Evolutionary conservation across 1,284 basidiomycete genomes (phyloP), one percentile per base, ranked within the genome.

Genomic region (Cystobasidiaceae sp.): DNA sequence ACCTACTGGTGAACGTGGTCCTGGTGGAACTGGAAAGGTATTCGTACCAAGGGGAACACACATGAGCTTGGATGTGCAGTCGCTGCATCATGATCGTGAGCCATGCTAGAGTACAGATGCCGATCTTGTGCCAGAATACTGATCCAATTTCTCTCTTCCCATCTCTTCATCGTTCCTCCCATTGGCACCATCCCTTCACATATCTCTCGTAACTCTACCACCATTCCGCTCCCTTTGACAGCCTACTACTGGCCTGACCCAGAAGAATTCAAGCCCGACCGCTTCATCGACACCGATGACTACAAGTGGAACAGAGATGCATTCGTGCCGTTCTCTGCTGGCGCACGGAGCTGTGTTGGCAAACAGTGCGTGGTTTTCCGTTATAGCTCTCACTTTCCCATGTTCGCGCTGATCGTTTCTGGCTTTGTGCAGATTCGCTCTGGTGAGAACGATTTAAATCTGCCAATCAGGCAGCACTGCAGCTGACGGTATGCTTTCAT

Each of bases 201-300:
- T 48, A 3, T 25, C 45, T 6, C 19, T 4, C 30, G 13, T 25
- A 11, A 21, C 6, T 51, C 19, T 32, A 39, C n/a, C n/a, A n/a
- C n/a, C n/a, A n/a, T 9, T 49, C 21, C 21, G 17, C 28, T 2
- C 21, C 8, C n/a, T 41, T n/a, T 30, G 21, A 3, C 63, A 84
- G 83, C 81, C 43, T 79, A 74, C 48, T 81, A 82, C 69, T 84
- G 83, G 83, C 73, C 80, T 51, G 79, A 84, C 45, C 81, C 83
- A 0, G 64, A 80, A 41, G 71, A 75, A 1, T 85, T 82, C 73
- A 79, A 79, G 57, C 84, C 83, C 23, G 75, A 75, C 25, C 77
- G 83, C 25, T 84, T 84, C 73, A 72, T 83, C 30, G 78, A 77
- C 6, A 62, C 61, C 7, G 78, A 82, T 9, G 30, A 43, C 28